Evolutionary conservation across 495 filamentous ascomycete species (phyloP), one percentile per base, ranked within the genome.

Genomic region (Annulohypoxylon maeteangense): DNA sequence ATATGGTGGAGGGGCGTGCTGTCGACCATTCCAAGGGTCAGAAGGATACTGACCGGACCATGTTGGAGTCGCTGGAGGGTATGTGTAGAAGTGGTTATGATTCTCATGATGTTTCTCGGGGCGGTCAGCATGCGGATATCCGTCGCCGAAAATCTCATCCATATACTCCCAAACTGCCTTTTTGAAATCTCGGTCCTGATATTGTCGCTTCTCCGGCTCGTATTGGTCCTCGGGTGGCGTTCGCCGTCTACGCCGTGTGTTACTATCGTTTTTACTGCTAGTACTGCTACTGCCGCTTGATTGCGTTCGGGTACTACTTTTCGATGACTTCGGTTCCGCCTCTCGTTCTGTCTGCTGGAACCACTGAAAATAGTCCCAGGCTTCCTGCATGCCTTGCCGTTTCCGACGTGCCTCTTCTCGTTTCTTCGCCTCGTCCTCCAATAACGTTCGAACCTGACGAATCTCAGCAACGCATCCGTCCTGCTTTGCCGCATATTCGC

Each of bases 361-460:
- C 38, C 38, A 54, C 22, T 75, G 73, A 29, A 42, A 66, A 54
- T 70, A 64, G 12, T 67, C 69, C 59, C 66, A 75, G n/a, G 72
- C 72, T 14, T 75, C 70, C 36, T 68, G 67, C 54, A 71, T 68
- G 57, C 64, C 65, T 22, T 74, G 67, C 14, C 71, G 67, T 45
- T 56, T 40, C 22, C 65, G 70, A 0, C 53, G 70, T 34, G 67
- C 38, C 45, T 74, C 70, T 27, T 77, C 73, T 38, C 74, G 61
- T 51, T 62, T 64, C 11, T 57, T 68, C 27, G 68, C 75, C 10
- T 77, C 75, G 1, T 74, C 73, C 38, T 77, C 73, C 12, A 77
- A 25, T 22, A 74, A 38, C 8, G 62, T 45, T 5, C 73, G 64
- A 12, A 77, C 65, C 22, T 56, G 64, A 29, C 38, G 71, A 31